Evolutionary conservation across 1,139 yeast species (phyloP), one percentile per base, ranked within the genome.

Genomic region (Debaryomyces robertsiae): DNA sequence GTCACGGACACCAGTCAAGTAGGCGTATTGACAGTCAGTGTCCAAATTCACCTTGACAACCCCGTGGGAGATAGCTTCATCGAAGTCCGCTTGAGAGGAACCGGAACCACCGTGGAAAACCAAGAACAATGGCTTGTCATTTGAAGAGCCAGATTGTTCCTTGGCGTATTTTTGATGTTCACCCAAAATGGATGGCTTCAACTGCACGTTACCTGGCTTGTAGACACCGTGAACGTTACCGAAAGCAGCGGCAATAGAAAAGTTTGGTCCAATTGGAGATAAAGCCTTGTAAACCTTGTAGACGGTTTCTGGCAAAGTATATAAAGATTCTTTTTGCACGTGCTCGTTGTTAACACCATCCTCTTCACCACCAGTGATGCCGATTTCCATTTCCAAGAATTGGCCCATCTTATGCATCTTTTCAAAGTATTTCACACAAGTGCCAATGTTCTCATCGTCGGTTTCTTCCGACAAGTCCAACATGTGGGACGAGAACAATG

Each of bases 21-120:
- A 93, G 55, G 98, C 98, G 75, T 77, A 94, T 79, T 93, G 98
- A 73, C 96, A 88, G 78, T 94, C 98, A 58, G 98, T 93, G 77
- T 93, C 98, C 71, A 93, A 82, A 83, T 93, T 94, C 68, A 94
- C 98, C 86, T 93, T 93, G 66, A 91, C 96, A 58, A 91, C 98
- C 79, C 98, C 98, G 74, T 81, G 76, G 69, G 68, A 70, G 73
- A 93, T 93, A 66, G 91, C 98, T 57, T 83, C 82, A 75, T 87
- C 86, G 70, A 87, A 93, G 75, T 94, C 98, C 54, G 76, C 70
- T 74, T 86, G 95, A 55, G 94, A 63, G 41, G 98, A 94, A 72
- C 98, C 99, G 48, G 98, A 93, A 72, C 99, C 99, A 77, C 99
- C 99, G 81, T 93, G 99, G 97, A 93, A 93, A 55, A 93, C 99